phyloP scores from a whole-genome alignment of 2,329 filamentous ascomycete species.

The Dothistroma pini region DNA sequence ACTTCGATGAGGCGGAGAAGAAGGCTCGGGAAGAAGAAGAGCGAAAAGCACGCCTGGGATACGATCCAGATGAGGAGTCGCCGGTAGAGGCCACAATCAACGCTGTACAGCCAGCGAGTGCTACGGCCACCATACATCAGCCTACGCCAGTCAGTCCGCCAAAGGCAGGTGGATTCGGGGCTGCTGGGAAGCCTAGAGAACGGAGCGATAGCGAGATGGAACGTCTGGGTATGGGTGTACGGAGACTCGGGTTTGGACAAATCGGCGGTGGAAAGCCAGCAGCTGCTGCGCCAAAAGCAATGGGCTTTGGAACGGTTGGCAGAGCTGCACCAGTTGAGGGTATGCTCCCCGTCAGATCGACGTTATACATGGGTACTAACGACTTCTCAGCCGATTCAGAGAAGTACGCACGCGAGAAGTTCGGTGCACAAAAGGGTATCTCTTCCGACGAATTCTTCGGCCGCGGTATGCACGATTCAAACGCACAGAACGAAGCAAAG shows the following conservation, averaged over 20 bases:
- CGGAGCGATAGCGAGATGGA: slow-evolving; percentile 73
- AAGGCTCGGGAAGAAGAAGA: slow-evolving; percentile 98
- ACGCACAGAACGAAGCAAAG: slow-evolving; percentile 80
- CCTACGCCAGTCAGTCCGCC: slow-evolving; percentile 72
- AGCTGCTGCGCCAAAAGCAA: slow-evolving; percentile 51
- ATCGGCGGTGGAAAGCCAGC: slow-evolving; percentile 53
- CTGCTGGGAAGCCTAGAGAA: slow-evolving; percentile 51
- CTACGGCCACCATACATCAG: slow-evolving; percentile 58
- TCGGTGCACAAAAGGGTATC: slow-evolving; percentile 90
- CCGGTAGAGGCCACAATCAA: slow-evolving; percentile 40
- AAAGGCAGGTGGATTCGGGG: slow-evolving; percentile 57
- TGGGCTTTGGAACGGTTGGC: slow-evolving; percentile 71
- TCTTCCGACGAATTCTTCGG: slow-evolving; percentile 99
- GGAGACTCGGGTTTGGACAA: slow-evolving; percentile 82
- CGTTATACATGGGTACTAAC: background rate
- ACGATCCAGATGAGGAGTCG: slow-evolving; percentile 84
- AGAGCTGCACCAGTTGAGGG: slow-evolving; percentile 64
- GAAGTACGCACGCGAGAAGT: slow-evolving; percentile 80
- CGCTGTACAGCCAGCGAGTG: slow-evolving; percentile 42
- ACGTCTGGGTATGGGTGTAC: slow-evolving; percentile 83
- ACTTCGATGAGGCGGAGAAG: slow-evolving; percentile 96
- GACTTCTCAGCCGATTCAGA: slow-evolving; percentile 62
- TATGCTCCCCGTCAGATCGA: slow-evolving; percentile 41
- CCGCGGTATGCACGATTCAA: slow-evolving; percentile 78
- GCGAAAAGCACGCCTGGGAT: slow-evolving; percentile 89